These are phyloP conservation scores for Ramichloridium luteum DNA, from an alignment of 2,329 filamentous ascomycete genomes.

Conservation along the genomic window DNA sequence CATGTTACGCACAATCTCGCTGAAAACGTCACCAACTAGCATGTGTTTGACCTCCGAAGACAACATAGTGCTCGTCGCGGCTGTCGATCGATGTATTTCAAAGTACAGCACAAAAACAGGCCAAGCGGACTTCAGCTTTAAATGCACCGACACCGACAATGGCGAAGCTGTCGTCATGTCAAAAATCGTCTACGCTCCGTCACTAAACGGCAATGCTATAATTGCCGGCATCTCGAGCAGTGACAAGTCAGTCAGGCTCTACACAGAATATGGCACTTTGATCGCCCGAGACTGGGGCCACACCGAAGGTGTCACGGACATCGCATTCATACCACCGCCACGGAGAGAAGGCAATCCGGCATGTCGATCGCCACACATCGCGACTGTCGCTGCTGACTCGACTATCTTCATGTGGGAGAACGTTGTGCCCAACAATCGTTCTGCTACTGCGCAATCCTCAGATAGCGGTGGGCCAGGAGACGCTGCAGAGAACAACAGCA, in stretches of 20 bases:
- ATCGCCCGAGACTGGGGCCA: constrained; percentile 89
- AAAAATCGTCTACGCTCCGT: constrained; percentile 52
- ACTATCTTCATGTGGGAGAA: constrained; percentile 39
- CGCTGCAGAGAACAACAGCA: constrained; percentile 3
- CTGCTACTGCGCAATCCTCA: constrained; percentile 6
- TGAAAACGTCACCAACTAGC: constrained; percentile 78
- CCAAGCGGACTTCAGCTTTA: constrained; percentile 60
- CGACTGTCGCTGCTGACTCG: constrained; percentile 39
- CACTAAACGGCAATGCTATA: constrained; percentile 49
- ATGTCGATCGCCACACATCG: constrained; percentile 23
- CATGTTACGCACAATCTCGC: constrained; percentile 60
- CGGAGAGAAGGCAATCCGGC: constrained; percentile 5
- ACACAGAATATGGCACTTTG: constrained; percentile 68
- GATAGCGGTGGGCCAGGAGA: constrained; percentile 5
- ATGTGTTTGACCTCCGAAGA: constrained; percentile 59
- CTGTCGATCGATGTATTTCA: constrained; percentile 50
- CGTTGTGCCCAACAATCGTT: constrained; percentile 11
- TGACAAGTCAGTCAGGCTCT: constrained; percentile 88
- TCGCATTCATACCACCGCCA: constrained; percentile 51
- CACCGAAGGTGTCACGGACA: constrained; percentile 82
- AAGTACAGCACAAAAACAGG: constrained; percentile 46
- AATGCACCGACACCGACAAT: constrained; percentile 67
- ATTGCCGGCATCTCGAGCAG: constrained; percentile 84
- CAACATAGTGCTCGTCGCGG: constrained; percentile 45
- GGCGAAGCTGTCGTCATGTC: constrained; percentile 74